Conservation (phyloP, 2,329 filamentous ascomycete species). For the Sporothrix phasma region DNA sequence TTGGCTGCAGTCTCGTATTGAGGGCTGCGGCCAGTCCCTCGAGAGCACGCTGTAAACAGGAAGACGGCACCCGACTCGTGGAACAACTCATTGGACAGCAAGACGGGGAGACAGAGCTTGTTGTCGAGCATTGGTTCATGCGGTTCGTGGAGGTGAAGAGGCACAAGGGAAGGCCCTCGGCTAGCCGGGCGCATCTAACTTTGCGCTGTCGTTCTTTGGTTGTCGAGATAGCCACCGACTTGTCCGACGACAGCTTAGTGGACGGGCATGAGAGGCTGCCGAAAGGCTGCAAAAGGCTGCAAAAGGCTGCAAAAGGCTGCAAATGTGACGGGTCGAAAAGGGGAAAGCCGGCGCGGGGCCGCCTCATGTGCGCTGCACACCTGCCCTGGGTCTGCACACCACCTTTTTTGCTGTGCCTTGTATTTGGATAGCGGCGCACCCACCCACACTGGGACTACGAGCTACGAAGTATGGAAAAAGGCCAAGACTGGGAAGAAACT, state of each 20-base stretch:
- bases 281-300: background rate
- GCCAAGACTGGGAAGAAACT: constrained; percentile 3
- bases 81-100: background rate
- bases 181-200: background rate
- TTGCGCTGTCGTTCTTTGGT: background rate
- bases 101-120: background rate
- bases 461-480: constrained; percentile 4
- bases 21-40: no score
- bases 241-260: background rate
- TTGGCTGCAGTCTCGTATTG: background rate
- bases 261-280: background rate
- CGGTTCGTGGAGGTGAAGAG: background rate
- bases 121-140: background rate
- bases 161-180: background rate
- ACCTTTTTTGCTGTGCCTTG: background rate
- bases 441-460: background rate
- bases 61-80: background rate
- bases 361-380: background rate
- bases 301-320: background rate
- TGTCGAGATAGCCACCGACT: background rate
- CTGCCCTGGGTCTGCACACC: constrained; percentile 2
- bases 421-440: background rate
- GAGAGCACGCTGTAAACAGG: background rate
- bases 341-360: background rate
- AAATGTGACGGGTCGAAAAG: background rate